Evolutionary conservation across 202 grass and related monocot genomes (phyloP).

Genomic region (Cymbopogon flexuosus): DNA sequence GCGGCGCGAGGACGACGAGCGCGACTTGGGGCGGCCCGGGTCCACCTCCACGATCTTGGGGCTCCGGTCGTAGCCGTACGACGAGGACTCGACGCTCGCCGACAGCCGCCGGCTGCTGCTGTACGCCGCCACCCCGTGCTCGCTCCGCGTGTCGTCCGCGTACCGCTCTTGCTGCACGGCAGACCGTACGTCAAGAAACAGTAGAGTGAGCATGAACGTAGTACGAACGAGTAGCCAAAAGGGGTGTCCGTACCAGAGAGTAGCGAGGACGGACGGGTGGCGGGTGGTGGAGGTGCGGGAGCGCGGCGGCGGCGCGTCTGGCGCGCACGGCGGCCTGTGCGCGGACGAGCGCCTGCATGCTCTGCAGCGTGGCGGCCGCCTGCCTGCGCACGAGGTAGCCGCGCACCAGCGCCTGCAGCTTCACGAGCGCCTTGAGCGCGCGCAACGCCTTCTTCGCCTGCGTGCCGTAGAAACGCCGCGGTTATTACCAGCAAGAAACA

Average conservation of each 20-base stretch:
- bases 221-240: neutral
- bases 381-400: slow-evolving; percentile 90
- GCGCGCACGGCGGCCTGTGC: slow-evolving; percentile 68
- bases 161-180: slow-evolving; percentile 55
- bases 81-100: slow-evolving; percentile 63
- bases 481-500: neutral
- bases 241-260: slow-evolving; percentile 29
- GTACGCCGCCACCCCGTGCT: slow-evolving; percentile 53
- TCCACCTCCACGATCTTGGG: slow-evolving; percentile 96
- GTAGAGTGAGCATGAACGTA: neutral
- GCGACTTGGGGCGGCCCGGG: slow-evolving; percentile 68
- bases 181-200: neutral
- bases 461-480: neutral
- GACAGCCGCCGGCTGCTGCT: slow-evolving; percentile 60
- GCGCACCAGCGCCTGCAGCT: slow-evolving; percentile 81
- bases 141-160: slow-evolving; percentile 63
- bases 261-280: slow-evolving; percentile 36
- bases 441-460: slow-evolving; percentile 91
- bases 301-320: slow-evolving; percentile 32
- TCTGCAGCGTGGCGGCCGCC: slow-evolving; percentile 69
- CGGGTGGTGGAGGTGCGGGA: slow-evolving; percentile 18
- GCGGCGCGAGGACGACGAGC: slow-evolving; percentile 56
- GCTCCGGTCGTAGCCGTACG: slow-evolving; percentile 69
- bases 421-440: slow-evolving; percentile 94
- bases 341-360: slow-evolving; percentile 85